A percentile compares a stretch with the other conserved stretches of the same genome.
These are phyloP conservation scores for Lasiodiplodia theobromae DNA, from an alignment of 2,329 filamentous ascomycete genomes.

Conservation along the genomic window DNA sequence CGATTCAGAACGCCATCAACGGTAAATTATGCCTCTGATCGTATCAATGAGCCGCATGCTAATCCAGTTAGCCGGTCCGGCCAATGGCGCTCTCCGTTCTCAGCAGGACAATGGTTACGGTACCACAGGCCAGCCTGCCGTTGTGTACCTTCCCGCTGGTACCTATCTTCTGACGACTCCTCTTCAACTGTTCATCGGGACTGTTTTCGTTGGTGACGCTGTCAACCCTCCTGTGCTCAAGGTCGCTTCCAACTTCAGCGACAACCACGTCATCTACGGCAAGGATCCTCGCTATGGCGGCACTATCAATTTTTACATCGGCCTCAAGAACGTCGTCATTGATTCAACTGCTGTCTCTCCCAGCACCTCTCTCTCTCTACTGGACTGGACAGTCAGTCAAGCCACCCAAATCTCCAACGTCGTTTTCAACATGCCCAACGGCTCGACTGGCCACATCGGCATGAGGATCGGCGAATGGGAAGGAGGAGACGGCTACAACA, in stretches of 20 bases:
- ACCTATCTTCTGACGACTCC: constrained; percentile 36
- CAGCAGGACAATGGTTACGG: constrained; percentile 28
- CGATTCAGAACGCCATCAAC: constrained; percentile 29
- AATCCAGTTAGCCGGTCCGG: background rate
- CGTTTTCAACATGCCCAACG: constrained; percentile 44
- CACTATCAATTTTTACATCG: constrained; percentile 40
- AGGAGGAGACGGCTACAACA: constrained; percentile 34
- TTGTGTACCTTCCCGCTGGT: constrained; percentile 39
- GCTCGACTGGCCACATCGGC: constrained; percentile 44
- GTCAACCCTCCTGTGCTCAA: constrained; percentile 22
- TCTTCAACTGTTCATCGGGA: constrained; percentile 34
- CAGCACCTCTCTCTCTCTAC: constrained; percentile 32
- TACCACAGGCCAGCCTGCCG: constrained; percentile 37
- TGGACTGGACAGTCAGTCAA: constrained; percentile 42
- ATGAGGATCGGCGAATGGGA: constrained; percentile 46
- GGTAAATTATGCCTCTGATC: background rate
- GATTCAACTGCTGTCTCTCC: constrained; percentile 36
- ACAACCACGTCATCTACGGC: constrained; percentile 32
- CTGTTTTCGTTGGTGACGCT: constrained; percentile 24
- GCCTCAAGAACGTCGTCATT: constrained; percentile 38
- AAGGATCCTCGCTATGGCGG: constrained; percentile 33
- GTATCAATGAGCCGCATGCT: background rate
- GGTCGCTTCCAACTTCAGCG: constrained; percentile 2
- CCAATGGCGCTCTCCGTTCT: constrained; percentile 30
- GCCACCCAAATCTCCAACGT: constrained; percentile 40